These are phyloP conservation scores for Fusarium coicis DNA, from an alignment of 2,329 filamentous ascomycete genomes.

Conservation along the genomic window DNA sequence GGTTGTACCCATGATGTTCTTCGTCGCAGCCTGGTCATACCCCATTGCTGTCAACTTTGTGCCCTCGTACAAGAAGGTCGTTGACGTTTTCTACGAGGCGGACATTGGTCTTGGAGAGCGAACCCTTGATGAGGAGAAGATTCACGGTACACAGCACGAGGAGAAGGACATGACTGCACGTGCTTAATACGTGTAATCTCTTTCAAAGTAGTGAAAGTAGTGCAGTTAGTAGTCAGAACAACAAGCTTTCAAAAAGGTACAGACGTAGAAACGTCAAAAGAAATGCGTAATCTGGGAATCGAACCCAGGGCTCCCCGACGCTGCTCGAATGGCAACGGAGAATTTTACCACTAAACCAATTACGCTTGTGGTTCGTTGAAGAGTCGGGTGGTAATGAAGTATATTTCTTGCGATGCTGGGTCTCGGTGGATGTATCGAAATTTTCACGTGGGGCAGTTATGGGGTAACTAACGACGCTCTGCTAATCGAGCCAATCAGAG, in stretches of 20 bases:
- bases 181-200: not conserved
- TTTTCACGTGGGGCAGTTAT: not conserved
- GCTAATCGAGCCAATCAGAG: not conserved
- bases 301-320: conserved; percentile 30
- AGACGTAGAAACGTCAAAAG: not conserved
- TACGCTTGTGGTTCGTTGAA: conserved; percentile 17
- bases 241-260: not conserved
- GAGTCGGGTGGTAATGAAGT: too few species aligned
- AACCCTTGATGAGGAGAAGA: conserved; percentile 45
- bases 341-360: conserved; percentile 36
- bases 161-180: conserved; percentile 24
- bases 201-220: too few species aligned
- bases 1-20: conserved; percentile 72
- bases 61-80: conserved; percentile 69
- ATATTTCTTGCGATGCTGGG: too few species aligned
- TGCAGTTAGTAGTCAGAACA: not conserved
- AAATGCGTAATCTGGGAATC: conserved; percentile 30
- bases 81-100: conserved; percentile 65
- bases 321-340: conserved; percentile 25
- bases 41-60: conserved; percentile 73
- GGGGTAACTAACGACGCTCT: not conserved
- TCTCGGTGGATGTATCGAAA: conserved; percentile 2
- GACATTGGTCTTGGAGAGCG: conserved; percentile 54
- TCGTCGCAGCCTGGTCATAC: conserved; percentile 66
- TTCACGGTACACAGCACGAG: conserved; percentile 10